Evolutionary conservation across 371 early-diverging fungal genomes (phyloP).

Genomic region (Actinomortierella wolfii): DNA sequence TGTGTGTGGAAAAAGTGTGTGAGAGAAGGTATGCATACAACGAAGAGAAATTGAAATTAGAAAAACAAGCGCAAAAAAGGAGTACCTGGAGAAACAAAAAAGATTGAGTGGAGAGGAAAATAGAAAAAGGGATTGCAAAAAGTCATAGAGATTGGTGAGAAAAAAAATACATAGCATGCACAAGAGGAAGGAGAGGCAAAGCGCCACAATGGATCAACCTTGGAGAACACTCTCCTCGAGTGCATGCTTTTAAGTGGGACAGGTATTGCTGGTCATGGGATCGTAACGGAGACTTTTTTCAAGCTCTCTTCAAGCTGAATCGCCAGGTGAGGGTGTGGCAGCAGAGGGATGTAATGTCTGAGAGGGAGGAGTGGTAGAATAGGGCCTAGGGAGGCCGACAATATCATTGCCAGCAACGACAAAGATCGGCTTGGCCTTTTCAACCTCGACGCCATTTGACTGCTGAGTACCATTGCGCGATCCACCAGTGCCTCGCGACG

Average conservation of each 20-base stretch:
- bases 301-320: too few species aligned
- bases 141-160: too few species aligned
- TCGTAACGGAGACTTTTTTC: neutral
- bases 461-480: slow-evolving; percentile 8
- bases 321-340: slow-evolving; percentile 5
- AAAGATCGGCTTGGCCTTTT: slow-evolving; percentile 18
- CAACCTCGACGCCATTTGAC: neutral
- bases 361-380: neutral
- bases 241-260: neutral
- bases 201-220: neutral
- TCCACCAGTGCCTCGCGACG: slow-evolving; percentile 2
- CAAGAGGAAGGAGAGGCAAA: neutral
- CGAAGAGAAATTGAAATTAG: neutral
- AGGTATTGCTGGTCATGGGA: neutral
- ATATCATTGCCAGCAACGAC: slow-evolving; percentile 7
- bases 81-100: neutral
- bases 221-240: neutral
- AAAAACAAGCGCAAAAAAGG: neutral
- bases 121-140: neutral
- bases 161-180: neutral
- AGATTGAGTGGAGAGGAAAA: neutral
- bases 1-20: neutral
- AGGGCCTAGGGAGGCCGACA: neutral
- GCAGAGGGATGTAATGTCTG: neutral
- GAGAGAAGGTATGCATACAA: neutral